Base-by-base conservation (phyloP, 2,329 filamentous ascomycete genomes). In the Exophiala dermatitidis region DNA sequence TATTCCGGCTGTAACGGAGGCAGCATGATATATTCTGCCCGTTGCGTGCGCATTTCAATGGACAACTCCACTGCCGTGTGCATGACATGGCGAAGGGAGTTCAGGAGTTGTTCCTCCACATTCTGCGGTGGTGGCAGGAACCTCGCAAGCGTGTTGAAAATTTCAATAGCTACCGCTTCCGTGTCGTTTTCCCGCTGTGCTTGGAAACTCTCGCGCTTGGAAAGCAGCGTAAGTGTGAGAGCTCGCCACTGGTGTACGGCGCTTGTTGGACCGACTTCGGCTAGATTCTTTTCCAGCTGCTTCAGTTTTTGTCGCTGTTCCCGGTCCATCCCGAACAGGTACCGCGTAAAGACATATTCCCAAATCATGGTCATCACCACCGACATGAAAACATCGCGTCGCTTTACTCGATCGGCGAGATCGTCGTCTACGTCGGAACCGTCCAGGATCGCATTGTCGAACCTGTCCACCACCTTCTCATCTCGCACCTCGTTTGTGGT, bases 301-400 rank as follows among this genome's bases (percentile, higher is more conserved):
- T 98, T 97, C 69, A 98, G 84, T 72, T 97, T 97, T 71, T 97
- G 90, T 64, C 93, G 83, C 72, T 98, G 93, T 71, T 97, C 93
- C 64, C 90, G 82, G 68, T 98, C 93, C 89, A 98, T 95, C 64
- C 93, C 93, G 68, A 98, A 98, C 29, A 98, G 83, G 69, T 98
- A 98, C 60, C 93, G 84, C 5, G 91, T 96, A 68, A 98, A 98
- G 67, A 98, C 85, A 66, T 94, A 96, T 71, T 98, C 93, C 90
- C 90, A 98, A 48, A 98, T 84, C 90, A 98, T 96, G 57, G 87
- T 93, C 90, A 97, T 97, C 52, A 91, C 88, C 70, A 98, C 90
- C 36, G 90, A 93, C 89, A 97, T 96, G 77, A 98, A 96, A 54
- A 97, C 84, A 68, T 97, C 91, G 56, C 91, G 84, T 57, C 93